Conservation (phyloP, 2,329 filamentous ascomycete species). For the Thielaviopsis punctulata region DNA sequence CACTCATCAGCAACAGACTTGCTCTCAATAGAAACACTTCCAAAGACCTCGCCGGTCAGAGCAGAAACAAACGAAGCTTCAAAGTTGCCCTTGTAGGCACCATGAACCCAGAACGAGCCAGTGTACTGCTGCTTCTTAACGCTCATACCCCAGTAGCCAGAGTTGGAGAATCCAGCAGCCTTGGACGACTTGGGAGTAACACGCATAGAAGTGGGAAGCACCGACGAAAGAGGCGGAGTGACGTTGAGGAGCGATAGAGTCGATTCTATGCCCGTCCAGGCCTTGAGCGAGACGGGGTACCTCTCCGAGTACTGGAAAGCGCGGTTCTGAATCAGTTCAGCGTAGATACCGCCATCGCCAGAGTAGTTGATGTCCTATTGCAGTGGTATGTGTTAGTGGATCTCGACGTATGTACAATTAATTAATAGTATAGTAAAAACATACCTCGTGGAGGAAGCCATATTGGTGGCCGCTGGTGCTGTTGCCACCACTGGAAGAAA, state of each 20-base stretch:
- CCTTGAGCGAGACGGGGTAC: slow-evolving; percentile 27
- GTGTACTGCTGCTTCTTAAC: slow-evolving; percentile 30
- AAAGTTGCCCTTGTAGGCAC: slow-evolving; percentile 28
- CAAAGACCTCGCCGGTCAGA: slow-evolving; percentile 27
- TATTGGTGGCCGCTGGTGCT: slow-evolving; percentile 27
- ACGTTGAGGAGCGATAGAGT: slow-evolving; percentile 29
- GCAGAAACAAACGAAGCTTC: slow-evolving; percentile 30
- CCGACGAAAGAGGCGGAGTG: slow-evolving; percentile 31
- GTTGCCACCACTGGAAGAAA: slow-evolving; percentile 24
- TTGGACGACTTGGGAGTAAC: slow-evolving; percentile 21
- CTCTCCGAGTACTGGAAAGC: slow-evolving; percentile 42
- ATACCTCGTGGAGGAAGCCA: slow-evolving; percentile 28
- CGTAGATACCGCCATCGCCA: slow-evolving; percentile 57
- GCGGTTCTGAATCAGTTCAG: slow-evolving; percentile 51
- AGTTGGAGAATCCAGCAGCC: slow-evolving; percentile 31
- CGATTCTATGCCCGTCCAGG: slow-evolving; percentile 28
- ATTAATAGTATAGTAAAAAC: background rate
- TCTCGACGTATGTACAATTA: too few relatives aligned
- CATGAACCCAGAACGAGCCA: slow-evolving; percentile 36
- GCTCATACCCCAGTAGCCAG: slow-evolving; percentile 41
- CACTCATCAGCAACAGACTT: slow-evolving; percentile 25
- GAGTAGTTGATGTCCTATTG: slow-evolving; percentile 46
- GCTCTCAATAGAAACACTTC: slow-evolving; percentile 28
- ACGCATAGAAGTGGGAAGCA: slow-evolving; percentile 33
- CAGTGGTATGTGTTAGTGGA: background rate